Conservation (phyloP, 1,139 yeast species). For the Suhomyces coccinellae region DNA sequence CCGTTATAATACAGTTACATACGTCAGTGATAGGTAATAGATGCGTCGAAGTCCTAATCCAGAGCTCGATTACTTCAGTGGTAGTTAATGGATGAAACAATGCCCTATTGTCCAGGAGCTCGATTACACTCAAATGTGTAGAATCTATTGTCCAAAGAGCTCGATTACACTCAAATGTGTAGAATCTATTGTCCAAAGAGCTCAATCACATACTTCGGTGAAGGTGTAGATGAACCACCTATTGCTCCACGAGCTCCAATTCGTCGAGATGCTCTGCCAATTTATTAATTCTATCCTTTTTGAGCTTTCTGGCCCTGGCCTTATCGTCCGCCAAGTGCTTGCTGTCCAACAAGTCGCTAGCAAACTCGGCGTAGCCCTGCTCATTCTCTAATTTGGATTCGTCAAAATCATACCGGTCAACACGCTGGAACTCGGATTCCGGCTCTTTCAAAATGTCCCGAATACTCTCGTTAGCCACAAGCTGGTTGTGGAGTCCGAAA, state of each 20-base stretch:
- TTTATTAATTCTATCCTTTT: slow-evolving; percentile 18
- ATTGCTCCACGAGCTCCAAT: slow-evolving; percentile 7
- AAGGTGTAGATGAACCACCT: too few relatives aligned
- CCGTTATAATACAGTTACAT: slow-evolving; percentile 2
- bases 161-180: too few relatives aligned
- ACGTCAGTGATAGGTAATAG: too few relatives aligned
- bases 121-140: too few relatives aligned
- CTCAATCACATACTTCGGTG: too few relatives aligned
- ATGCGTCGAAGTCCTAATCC: too few relatives aligned
- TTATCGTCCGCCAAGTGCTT: slow-evolving; percentile 17
- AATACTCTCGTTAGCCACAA: slow-evolving; percentile 51
- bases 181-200: too few relatives aligned
- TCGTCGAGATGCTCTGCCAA: slow-evolving; percentile 15
- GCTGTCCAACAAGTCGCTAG: slow-evolving; percentile 14
- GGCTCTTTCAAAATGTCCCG: slow-evolving; percentile 44
- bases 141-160: too few relatives aligned
- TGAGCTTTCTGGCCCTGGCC: slow-evolving; percentile 18
- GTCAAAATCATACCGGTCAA: slow-evolving; percentile 10
- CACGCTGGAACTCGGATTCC: slow-evolving; percentile 25
- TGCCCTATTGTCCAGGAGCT: too few relatives aligned
- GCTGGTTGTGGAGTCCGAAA: slow-evolving; percentile 63
- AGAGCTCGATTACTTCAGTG: too few relatives aligned
- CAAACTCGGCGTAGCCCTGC: slow-evolving; percentile 15
- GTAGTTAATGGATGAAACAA: too few relatives aligned
- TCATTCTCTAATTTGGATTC: slow-evolving; percentile 11